Percentiles rank a stretch among this genome's conserved stretches.
These are phyloP conservation scores for Mycena chlorophos DNA, from an alignment of 768 basidiomycete genomes.

Conservation along the genomic window DNA sequence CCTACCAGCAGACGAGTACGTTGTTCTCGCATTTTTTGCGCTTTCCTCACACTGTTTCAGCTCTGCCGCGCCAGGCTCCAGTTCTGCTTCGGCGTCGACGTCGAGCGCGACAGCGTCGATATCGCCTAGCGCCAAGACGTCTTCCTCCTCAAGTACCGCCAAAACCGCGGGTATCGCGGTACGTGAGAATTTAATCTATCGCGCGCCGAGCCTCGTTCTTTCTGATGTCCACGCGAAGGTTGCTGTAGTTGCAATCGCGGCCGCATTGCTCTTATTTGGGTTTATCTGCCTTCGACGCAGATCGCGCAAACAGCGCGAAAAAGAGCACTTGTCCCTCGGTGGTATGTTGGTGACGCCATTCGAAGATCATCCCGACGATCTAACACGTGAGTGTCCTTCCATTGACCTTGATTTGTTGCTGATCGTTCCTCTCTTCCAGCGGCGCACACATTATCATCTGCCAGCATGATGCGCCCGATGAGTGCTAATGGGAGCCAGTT, in stretches of 20 bases:
- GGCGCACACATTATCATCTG: background rate
- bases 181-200: background rate
- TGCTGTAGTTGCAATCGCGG: conserved; percentile 6
- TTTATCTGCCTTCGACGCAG: conserved; percentile 11
- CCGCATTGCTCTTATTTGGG: conserved; percentile 4
- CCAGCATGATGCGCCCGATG: conserved; percentile 2
- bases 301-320: conserved; percentile 2
- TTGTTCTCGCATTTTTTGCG: background rate
- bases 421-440: background rate
- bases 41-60: conserved; percentile 1
- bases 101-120: background rate
- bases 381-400: conserved; percentile 2
- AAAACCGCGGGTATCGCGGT: conserved; percentile 19
- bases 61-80: background rate
- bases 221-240: conserved; percentile 3
- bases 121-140: background rate
- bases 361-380: background rate
- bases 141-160: background rate
- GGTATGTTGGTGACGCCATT: conserved; percentile 15
- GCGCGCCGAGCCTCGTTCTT: background rate
- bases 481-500: conserved; percentile 9
- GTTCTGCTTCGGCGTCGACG: background rate
- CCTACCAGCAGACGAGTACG: conserved; percentile 1
- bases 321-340: conserved; percentile 1
- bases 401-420: background rate